These are phyloP conservation scores for Quercus robur DNA, from an alignment of 306 rosid genomes.

Conservation along the genomic window DNA sequence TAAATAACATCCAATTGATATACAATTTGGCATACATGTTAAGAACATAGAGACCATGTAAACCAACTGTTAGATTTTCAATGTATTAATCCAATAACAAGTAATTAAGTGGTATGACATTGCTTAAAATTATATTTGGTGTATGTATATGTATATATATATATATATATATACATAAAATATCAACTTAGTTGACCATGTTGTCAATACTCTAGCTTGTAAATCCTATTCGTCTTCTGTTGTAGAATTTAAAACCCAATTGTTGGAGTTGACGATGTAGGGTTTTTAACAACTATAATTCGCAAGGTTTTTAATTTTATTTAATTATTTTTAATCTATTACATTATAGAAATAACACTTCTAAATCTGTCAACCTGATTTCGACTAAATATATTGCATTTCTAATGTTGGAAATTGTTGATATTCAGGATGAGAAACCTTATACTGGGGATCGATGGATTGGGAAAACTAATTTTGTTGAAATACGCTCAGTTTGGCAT, in stretches of 20 bases:
- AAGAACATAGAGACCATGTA: too few relatives aligned
- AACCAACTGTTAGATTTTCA: too few relatives aligned
- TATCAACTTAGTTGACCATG: neutral
- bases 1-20: too few relatives aligned
- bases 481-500: slow-evolving; percentile 91
- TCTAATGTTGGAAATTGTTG: slow-evolving; percentile 10
- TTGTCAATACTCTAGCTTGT: neutral
- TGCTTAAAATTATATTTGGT: too few relatives aligned
- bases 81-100: too few relatives aligned
- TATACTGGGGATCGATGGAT: slow-evolving; percentile 44
- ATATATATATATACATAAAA: neutral
- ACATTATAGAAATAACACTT: neutral
- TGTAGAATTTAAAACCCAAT: neutral
- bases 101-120: too few relatives aligned
- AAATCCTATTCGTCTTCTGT: neutral
- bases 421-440: slow-evolving; percentile 46
- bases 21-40: too few relatives aligned
- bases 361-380: neutral
- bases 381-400: slow-evolving; percentile 5
- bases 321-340: neutral
- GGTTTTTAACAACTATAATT: neutral
- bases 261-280: neutral
- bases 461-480: slow-evolving; percentile 87
- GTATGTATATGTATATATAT: too few relatives aligned
- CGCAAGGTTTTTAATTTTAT: too few relatives aligned